A percentile compares a stretch with the other conserved stretches of the same genome.
These are phyloP conservation scores for Platismatia glauca DNA, from an alignment of 495 filamentous ascomycete species.

Conservation along the genomic window DNA sequence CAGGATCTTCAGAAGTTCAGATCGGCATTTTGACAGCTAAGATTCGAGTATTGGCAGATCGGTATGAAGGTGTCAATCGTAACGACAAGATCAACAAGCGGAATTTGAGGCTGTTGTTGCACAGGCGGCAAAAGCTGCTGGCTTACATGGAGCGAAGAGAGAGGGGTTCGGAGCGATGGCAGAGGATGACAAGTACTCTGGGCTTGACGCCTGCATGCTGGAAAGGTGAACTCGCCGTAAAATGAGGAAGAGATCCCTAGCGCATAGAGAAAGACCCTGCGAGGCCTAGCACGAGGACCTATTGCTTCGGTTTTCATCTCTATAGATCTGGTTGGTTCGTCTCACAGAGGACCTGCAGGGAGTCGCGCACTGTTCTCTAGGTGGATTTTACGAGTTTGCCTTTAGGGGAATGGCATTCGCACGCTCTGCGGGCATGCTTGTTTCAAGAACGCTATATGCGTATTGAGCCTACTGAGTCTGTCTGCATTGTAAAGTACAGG, in stretches of 20 bases:
- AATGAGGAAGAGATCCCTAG: conserved; percentile 2
- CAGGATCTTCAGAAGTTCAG: conserved; percentile 90
- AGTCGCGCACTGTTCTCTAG: neutral
- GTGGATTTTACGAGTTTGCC: neutral
- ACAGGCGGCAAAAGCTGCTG: conserved; percentile 81
- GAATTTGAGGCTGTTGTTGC: conserved; percentile 74
- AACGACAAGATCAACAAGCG: conserved; percentile 91
- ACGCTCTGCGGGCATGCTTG: neutral
- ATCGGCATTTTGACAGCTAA: conserved; percentile 94
- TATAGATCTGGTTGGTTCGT: neutral
- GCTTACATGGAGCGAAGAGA: conserved; percentile 82
- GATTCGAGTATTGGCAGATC: conserved; percentile 68
- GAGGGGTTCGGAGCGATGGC: conserved; percentile 80
- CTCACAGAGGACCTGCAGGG: neutral
- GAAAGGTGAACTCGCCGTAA: conserved; percentile 63
- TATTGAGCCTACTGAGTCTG: neutral
- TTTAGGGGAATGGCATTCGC: neutral
- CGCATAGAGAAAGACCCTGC: neutral
- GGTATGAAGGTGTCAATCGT: conserved; percentile 43
- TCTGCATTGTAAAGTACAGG: neutral
- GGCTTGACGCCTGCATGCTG: conserved; percentile 80
- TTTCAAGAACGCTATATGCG: neutral
- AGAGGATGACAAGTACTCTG: conserved; percentile 67
- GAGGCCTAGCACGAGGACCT: neutral
- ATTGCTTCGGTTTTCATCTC: neutral